Evolutionary conservation across 768 basidiomycete species (phyloP).

Genomic region (Rhizopogon vinicolor): DNA sequence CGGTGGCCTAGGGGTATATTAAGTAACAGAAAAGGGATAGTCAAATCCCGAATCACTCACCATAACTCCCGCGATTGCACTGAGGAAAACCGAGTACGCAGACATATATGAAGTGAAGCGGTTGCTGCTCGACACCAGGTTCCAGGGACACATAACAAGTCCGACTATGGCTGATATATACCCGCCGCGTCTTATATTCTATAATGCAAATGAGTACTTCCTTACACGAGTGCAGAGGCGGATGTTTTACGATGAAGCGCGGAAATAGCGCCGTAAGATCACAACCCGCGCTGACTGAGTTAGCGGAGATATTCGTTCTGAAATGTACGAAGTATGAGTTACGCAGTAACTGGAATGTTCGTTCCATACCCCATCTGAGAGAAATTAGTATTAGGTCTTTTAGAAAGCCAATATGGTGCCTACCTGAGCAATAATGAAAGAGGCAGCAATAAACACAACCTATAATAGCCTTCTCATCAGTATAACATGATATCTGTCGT

Average conservation of each 20-base stretch:
- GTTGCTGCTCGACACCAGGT: slow-evolving; percentile 61
- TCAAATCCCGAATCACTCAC: slow-evolving; percentile 18
- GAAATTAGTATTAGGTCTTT: background rate
- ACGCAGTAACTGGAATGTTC: slow-evolving; percentile 4
- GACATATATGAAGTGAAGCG: slow-evolving; percentile 74
- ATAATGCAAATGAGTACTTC: background rate
- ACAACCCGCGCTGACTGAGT: slow-evolving; percentile 72
- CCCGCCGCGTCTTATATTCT: slow-evolving; percentile 77
- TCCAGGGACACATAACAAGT: slow-evolving; percentile 68
- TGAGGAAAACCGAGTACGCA: slow-evolving; percentile 72
- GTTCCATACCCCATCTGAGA: slow-evolving; percentile 1
- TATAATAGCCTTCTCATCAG: slow-evolving; percentile 9
- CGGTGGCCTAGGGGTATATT: slow-evolving; percentile 45
- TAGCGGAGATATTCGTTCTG: slow-evolving; percentile 66
- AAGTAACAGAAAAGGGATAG: background rate
- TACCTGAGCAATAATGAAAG: slow-evolving; percentile 71
- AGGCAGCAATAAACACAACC: slow-evolving; percentile 69
- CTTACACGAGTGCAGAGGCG: background rate
- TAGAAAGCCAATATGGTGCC: background rate
- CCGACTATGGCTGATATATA: slow-evolving; percentile 73
- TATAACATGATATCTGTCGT: background rate
- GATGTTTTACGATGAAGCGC: slow-evolving; percentile 51
- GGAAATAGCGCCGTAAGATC: slow-evolving; percentile 72
- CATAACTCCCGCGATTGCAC: slow-evolving; percentile 77
- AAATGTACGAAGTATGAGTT: slow-evolving; percentile 4